Base-by-base conservation (phyloP, 2,329 filamentous ascomycete species). In the Cytospora piceae region DNA sequence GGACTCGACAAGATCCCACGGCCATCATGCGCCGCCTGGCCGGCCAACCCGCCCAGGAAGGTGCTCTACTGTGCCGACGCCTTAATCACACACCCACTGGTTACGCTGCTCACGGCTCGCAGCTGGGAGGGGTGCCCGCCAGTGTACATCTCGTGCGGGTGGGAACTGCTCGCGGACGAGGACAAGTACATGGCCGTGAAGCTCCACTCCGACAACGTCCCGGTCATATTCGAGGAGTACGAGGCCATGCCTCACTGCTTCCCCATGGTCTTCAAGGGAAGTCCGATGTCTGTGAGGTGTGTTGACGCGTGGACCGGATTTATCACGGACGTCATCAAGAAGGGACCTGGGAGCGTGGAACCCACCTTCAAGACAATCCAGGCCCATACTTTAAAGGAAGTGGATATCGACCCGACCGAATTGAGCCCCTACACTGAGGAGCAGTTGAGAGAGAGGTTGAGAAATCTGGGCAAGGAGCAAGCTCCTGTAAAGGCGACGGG, bases 201-300 rank as follows among this genome's bases (percentile, higher is more conserved):
- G 49, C 79, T 91, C 14, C 79, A 80, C 20, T 69, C 71, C 9
- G 85, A 90, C 55, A 87, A 85, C 6, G 88, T 89, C 0, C 73
- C 72, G 0, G 85, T 94, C 0, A 81, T 86, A 4, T 90, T 88
- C 71, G 86, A 91, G 73, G 86, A 92, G 76, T 95, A 88, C 73
- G 88, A 93, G 74, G 89, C 87, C 3, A 94, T 94, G 91, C 90
- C 92, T 62, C 91, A 94, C 76, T 87, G 86, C 70, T 94, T 92
- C 73, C 85, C 83, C 0, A 71, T 87, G 68, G 69, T 91, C 1
- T 76, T 92, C 63, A 75, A 80, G 1, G 75, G 77, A 5, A 73
- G 82, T 2, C 73, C 79, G 1, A 80, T 77, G 34, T 77, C 83
- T 3, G 77, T 73, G 69, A 80, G 83, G 57, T 90, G 86, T 71